Evolutionary conservation across 176 grass and related monocot genomes (phyloP).

Genomic region (Alopecurus myosuroides): DNA sequence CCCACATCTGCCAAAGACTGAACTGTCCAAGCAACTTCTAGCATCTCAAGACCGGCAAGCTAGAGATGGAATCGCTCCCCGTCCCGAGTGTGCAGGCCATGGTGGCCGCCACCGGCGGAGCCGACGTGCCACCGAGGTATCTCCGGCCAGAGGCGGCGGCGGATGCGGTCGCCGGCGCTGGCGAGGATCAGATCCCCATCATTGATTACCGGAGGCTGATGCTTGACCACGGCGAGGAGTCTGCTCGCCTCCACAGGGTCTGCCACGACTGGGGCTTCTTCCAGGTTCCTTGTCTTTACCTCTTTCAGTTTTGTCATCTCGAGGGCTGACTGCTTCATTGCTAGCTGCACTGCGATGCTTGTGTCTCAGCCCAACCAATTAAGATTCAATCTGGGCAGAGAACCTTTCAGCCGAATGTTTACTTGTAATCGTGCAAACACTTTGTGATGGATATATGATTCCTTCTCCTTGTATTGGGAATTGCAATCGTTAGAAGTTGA

Average conservation of each 20-base stretch:
- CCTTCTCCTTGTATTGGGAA: background rate
- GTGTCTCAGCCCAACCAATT: background rate
- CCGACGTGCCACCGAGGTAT: conserved; percentile 21
- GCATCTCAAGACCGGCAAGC: background rate
- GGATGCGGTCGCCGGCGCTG: background rate
- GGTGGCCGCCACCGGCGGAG: background rate
- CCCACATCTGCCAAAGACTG: background rate
- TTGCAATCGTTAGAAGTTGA: background rate
- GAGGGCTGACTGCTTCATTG: background rate
- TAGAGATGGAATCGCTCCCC: conserved; percentile 31
- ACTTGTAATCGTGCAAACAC: background rate
- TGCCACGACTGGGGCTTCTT: conserved; percentile 68
- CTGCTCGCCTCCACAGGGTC: conserved; percentile 23
- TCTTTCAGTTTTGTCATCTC: no score
- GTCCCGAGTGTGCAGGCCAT: conserved; percentile 41
- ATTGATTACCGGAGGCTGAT: conserved; percentile 15
- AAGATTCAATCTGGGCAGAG: background rate
- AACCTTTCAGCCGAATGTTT: background rate
- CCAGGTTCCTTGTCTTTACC: conserved; percentile 10
- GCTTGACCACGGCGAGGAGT: background rate
- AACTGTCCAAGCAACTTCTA: background rate
- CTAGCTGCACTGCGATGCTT: background rate
- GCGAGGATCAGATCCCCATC: conserved; percentile 1
- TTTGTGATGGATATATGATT: background rate
- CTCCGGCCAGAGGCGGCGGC: background rate